These are phyloP conservation scores for Litchi chinensis DNA, from an alignment of 345 rosid species.

Conservation along the genomic window DNA sequence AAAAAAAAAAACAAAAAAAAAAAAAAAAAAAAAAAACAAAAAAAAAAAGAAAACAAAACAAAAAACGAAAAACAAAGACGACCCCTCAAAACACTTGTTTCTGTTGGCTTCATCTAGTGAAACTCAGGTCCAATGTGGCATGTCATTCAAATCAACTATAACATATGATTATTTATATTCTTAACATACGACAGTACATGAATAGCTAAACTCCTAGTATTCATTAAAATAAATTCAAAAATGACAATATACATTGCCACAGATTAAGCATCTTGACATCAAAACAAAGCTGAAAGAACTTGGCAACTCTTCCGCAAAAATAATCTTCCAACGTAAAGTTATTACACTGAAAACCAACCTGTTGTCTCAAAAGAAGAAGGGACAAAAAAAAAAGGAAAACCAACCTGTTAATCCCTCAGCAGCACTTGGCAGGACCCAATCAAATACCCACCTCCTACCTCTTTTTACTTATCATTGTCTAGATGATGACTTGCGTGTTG, in stretches of 20 bases:
- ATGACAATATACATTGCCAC: neutral
- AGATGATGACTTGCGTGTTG: neutral
- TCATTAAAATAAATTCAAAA: neutral
- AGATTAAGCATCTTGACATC: slow-evolving; percentile 2
- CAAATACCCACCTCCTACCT: neutral
- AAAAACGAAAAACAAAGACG: too few species aligned
- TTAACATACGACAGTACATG: too few species aligned
- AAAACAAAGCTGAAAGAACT: slow-evolving; percentile 6
- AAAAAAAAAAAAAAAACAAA: too few species aligned
- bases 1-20: too few species aligned
- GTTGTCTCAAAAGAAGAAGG: too few species aligned
- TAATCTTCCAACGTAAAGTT: slow-evolving; percentile 3
- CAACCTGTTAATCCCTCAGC: neutral
- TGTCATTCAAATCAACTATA: too few species aligned
- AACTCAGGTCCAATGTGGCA: too few species aligned
- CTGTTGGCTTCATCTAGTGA: too few species aligned
- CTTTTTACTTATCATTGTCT: neutral
- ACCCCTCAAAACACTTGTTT: too few species aligned
- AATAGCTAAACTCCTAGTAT: neutral
- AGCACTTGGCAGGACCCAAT: neutral
- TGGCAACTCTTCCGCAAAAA: slow-evolving; percentile 8
- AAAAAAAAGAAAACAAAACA: too few species aligned
- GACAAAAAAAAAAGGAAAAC: too few species aligned
- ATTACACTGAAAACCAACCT: neutral
- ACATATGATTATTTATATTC: too few species aligned